A percentile compares a stretch with the other conserved stretches of the same genome.
phyloP scores from a whole-genome alignment of 2,329 filamentous ascomycete genomes.

The Mollisiaceae sp. region DNA sequence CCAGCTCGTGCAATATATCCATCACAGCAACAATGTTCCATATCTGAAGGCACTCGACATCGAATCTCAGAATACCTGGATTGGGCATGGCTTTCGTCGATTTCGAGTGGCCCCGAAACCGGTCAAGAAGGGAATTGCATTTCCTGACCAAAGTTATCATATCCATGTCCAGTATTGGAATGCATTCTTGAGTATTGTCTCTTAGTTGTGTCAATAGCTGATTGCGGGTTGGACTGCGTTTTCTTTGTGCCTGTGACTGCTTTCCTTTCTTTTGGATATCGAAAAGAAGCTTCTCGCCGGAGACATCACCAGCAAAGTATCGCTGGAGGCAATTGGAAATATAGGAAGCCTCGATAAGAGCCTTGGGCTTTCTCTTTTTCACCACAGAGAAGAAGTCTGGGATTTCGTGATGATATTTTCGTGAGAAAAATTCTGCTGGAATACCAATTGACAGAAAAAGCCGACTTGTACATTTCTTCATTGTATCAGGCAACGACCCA shows the following conservation, averaged over 20 bases:
- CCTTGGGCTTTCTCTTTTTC: background rate
- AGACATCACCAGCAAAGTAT: background rate
- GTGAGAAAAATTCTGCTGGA: background rate
- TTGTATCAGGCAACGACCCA: background rate
- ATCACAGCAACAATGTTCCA: background rate
- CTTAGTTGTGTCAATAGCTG: background rate
- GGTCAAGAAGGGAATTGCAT: background rate
- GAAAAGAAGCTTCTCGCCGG: slow-evolving; percentile 4
- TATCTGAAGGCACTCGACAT: background rate
- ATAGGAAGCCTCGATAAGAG: background rate
- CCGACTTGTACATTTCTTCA: background rate
- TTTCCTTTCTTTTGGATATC: background rate
- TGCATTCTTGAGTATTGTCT: background rate
- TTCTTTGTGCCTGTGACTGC: background rate
- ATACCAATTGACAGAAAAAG: background rate
- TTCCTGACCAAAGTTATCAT: background rate
- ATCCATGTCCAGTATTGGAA: background rate
- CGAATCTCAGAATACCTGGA: background rate
- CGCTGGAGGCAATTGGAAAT: background rate
- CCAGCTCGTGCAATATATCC: background rate
- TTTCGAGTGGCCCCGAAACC: background rate
- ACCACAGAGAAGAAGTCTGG: background rate
- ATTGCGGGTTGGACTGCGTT: background rate
- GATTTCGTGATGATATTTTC: background rate
- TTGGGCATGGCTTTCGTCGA: background rate